These are phyloP conservation scores for Abelmoschus esculentus DNA, from an alignment of 345 rosid species.

Conservation along the genomic window DNA sequence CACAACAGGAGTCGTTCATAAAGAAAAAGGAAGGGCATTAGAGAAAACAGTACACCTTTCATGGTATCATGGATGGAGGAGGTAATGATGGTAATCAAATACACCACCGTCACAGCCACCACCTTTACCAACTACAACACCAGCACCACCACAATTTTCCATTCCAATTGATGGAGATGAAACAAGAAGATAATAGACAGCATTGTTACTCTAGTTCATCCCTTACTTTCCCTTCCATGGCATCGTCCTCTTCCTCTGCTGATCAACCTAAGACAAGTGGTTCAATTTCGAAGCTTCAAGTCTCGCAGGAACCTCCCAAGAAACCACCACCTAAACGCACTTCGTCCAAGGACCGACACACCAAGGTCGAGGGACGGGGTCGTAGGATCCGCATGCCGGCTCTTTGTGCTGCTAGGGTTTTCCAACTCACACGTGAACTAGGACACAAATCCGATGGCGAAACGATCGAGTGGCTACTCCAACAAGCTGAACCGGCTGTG, in stretches of 20 bases:
- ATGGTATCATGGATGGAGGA: slow-evolving; percentile 57
- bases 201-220: slow-evolving; percentile 51
- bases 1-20: background rate
- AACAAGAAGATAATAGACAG: slow-evolving; percentile 46
- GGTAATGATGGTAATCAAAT: slow-evolving; percentile 49
- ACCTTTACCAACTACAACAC: slow-evolving; percentile 18
- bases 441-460: slow-evolving; percentile 97
- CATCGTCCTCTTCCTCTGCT: slow-evolving; percentile 36
- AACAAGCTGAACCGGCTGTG: slow-evolving; percentile 95
- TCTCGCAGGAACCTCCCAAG: slow-evolving; percentile 35
- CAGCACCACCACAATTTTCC: slow-evolving; percentile 61
- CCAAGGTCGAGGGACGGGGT: slow-evolving; percentile 94
- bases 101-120: slow-evolving; percentile 40
- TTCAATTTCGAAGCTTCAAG: slow-evolving; percentile 30
- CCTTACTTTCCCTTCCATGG: slow-evolving; percentile 60
- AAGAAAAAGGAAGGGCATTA: background rate
- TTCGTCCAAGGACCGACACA: slow-evolving; percentile 90
- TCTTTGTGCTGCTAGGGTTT: slow-evolving; percentile 98
- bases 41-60: slow-evolving; percentile 11
- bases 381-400: slow-evolving; percentile 98
- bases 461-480: slow-evolving; percentile 96
- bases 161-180: slow-evolving; percentile 81
- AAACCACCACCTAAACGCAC: slow-evolving; percentile 75
- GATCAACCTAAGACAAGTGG: slow-evolving; percentile 33
- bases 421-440: slow-evolving; percentile 82